Conservation (phyloP, 768 basidiomycete genomes). For the Pisolithus orientalis region DNA sequence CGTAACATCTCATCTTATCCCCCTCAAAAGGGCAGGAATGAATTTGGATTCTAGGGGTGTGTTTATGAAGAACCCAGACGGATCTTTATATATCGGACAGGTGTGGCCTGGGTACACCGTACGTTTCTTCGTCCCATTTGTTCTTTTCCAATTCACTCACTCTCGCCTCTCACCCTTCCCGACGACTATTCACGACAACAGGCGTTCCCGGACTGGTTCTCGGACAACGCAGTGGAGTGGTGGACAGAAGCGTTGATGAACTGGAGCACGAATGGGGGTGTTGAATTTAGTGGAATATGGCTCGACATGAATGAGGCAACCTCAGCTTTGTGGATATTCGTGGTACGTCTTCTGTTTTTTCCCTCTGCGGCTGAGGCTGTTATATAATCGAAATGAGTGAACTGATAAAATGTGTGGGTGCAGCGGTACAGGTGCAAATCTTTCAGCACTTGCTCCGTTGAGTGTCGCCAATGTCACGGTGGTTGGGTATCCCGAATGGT, state of each 20-base stretch:
- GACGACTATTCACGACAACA: constrained; percentile 5
- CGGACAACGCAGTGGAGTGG: constrained; percentile 43
- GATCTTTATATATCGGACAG: constrained; percentile 63
- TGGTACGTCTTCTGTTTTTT: constrained; percentile 30
- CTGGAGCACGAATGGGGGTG: constrained; percentile 40
- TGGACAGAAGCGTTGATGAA: constrained; percentile 58
- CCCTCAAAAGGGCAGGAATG: no score
- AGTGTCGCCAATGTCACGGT: constrained; percentile 43
- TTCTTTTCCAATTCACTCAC: not conserved
- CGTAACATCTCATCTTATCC: constrained; percentile 9
- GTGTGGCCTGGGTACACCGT: constrained; percentile 78
- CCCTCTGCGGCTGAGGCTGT: not conserved
- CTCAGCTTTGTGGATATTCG: constrained; percentile 59
- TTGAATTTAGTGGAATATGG: constrained; percentile 62
- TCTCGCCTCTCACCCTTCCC: not conserved
- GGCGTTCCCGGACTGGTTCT: constrained; percentile 62
- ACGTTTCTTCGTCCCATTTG: constrained; percentile 6
- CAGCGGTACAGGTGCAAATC: constrained; percentile 47
- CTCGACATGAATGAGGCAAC: constrained; percentile 63
- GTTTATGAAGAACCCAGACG: constrained; percentile 73
- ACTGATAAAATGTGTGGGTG: not conserved
- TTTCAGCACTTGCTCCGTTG: constrained; percentile 54
- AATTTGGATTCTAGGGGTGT: constrained; percentile 38
- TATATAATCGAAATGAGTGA: not conserved
- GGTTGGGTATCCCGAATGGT: constrained; percentile 68